Evolutionary conservation across 2,329 filamentous ascomycete species (phyloP).

Genomic region (Teratosphaeria viscida): DNA sequence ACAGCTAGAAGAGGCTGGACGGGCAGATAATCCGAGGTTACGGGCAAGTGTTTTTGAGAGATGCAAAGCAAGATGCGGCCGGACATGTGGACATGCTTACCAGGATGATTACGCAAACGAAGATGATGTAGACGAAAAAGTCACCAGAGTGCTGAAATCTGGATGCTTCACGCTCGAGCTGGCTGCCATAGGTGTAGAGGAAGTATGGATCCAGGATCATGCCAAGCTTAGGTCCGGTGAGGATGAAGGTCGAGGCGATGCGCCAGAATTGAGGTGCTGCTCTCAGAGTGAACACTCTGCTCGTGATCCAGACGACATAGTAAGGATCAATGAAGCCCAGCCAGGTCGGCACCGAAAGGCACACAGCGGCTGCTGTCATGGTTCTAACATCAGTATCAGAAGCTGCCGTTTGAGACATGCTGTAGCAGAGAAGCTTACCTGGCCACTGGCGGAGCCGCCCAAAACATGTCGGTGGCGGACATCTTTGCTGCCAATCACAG

Average conservation of each 20-base stretch:
- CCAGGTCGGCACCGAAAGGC: conserved; percentile 52
- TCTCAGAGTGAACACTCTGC: conserved; percentile 37
- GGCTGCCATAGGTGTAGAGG: conserved; percentile 65
- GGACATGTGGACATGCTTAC: conserved; percentile 49
- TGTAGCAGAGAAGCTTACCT: conserved; percentile 39
- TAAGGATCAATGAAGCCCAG: conserved; percentile 43
- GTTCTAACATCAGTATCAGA: conserved; percentile 52
- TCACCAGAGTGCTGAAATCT: conserved; percentile 68
- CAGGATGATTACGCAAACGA: conserved; percentile 60
- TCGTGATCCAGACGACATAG: conserved; percentile 46
- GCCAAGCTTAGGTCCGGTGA: conserved; percentile 44
- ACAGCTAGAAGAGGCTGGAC: conserved; percentile 40
- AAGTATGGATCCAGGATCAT: conserved; percentile 69
- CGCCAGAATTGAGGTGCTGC: conserved; percentile 53
- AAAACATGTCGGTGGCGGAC: conserved; percentile 36
- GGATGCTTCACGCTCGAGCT: conserved; percentile 60
- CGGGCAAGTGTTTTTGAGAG: conserved; percentile 11
- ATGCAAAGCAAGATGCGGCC: conserved; percentile 11
- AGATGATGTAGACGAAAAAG: conserved; percentile 68
- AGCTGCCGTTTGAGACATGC: conserved; percentile 9
- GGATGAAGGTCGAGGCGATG: conserved; percentile 46
- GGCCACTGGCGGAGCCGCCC: conserved; percentile 54
- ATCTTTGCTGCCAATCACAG: conserved; percentile 3
- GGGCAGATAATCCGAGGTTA: conserved; percentile 52
- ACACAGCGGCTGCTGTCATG: conserved; percentile 53